Conservation (phyloP, 345 rosid species). For the Hibiscus syriacus region DNA sequence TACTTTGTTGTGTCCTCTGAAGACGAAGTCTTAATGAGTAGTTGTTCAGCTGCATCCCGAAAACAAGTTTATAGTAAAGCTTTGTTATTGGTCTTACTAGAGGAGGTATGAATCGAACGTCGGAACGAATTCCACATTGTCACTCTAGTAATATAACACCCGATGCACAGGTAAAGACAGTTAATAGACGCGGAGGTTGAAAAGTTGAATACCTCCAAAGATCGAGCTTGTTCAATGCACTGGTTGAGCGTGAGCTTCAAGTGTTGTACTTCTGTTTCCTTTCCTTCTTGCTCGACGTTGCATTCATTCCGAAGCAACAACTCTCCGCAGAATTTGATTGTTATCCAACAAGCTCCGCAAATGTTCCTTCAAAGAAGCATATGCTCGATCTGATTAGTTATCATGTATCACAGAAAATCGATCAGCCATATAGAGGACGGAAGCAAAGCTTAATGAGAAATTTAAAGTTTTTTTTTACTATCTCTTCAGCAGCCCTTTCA, state of each 20-base stretch:
- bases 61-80: background rate
- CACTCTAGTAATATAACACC: no score
- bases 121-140: no score
- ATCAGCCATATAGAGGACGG: background rate
- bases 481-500: background rate
- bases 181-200: no score
- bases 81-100: background rate
- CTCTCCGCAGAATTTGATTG: constrained; percentile 5
- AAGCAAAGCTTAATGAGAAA: background rate
- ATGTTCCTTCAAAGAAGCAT: background rate
- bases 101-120: no score
- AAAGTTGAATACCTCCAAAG: constrained; percentile 1
- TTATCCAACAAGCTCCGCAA: constrained; percentile 3
- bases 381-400: background rate
- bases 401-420: background rate
- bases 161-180: no score
- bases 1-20: background rate
- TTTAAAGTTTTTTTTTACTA: background rate
- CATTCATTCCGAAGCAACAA: constrained; percentile 7
- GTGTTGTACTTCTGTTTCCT: constrained; percentile 6
- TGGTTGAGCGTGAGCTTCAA: background rate
- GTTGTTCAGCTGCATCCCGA: background rate
- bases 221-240: constrained; percentile 1
- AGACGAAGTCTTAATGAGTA: constrained; percentile 3
- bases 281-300: background rate